phyloP scores from a whole-genome alignment of 495 filamentous ascomycete species.

The Margaritispora aquatica region DNA sequence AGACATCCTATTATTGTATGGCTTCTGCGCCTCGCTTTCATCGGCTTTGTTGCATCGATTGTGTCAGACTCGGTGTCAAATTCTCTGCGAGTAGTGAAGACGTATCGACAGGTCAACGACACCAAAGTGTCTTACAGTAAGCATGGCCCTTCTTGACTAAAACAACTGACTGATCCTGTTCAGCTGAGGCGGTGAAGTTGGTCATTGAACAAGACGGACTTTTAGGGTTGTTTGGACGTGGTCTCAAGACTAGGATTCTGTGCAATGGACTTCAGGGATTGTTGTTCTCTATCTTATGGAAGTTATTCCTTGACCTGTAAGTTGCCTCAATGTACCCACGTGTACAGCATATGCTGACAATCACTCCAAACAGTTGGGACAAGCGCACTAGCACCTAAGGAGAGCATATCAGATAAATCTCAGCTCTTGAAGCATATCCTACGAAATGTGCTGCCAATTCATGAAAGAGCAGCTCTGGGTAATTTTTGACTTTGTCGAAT shows the following conservation, averaged over 20 bases:
- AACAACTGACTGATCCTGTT: not conserved
- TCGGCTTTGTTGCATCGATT: slow-evolving; percentile 28
- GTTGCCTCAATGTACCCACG: no score
- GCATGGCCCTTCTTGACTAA: not conserved
- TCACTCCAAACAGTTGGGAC: no score
- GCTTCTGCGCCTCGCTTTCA: slow-evolving; percentile 28
- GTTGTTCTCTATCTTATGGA: slow-evolving; percentile 30
- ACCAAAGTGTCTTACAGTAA: slow-evolving; percentile 28
- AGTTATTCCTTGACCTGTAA: slow-evolving; percentile 30
- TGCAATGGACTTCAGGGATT: slow-evolving; percentile 32
- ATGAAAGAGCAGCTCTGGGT: no score
- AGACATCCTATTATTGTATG: slow-evolving; percentile 23
- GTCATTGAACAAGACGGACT: slow-evolving; percentile 27
- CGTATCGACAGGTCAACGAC: slow-evolving; percentile 31
- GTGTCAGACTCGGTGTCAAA: slow-evolving; percentile 30
- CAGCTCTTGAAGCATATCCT: no score
- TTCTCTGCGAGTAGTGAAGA: slow-evolving; percentile 29
- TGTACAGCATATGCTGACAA: no score
- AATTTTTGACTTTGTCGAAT: no score
- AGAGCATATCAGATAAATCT: no score
- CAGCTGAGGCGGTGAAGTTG: slow-evolving; percentile 26
- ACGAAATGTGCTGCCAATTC: no score
- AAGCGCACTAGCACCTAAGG: no score
- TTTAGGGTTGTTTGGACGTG: slow-evolving; percentile 26
- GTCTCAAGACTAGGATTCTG: slow-evolving; percentile 28